Percentiles rank a stretch among this genome's conserved stretches.
Evolutionary conservation across 345 rosid species (phyloP).

Genomic region (Dipteronia sinensis): DNA sequence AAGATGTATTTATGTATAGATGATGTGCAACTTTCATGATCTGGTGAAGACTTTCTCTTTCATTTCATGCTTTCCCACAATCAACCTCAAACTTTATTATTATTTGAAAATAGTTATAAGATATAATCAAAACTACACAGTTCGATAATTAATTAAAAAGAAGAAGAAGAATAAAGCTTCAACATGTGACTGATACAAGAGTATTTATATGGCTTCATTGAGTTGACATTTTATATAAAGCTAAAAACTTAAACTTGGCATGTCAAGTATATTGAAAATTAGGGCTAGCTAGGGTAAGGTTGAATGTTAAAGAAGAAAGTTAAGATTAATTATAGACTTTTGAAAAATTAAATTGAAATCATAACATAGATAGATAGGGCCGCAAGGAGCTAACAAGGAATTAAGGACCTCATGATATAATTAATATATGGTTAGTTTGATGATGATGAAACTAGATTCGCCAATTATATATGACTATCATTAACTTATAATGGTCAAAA

Average conservation of each 20-base stretch:
- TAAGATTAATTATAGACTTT: not conserved
- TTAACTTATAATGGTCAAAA: not conserved
- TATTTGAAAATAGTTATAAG: not conserved
- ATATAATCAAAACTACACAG: not conserved
- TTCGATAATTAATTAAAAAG: not conserved
- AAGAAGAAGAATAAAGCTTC: not conserved
- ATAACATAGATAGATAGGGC: not conserved
- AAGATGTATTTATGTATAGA: not conserved
- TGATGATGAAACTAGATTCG: not conserved
- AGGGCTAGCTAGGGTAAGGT: not conserved
- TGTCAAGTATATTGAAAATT: not conserved
- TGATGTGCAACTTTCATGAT: not conserved
- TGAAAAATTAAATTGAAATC: not conserved
- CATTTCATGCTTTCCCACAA: not conserved
- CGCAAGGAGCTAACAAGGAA: too few species aligned
- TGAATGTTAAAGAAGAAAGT: not conserved
- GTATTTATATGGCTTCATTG: not conserved
- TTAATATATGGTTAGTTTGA: not conserved
- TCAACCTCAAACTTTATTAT: not conserved
- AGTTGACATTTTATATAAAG: not conserved
- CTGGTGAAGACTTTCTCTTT: not conserved
- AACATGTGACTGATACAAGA: not conserved
- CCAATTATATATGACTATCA: not conserved
- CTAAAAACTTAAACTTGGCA: not conserved
- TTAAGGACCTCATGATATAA: too few species aligned